Base-by-base conservation (phyloP, 2,329 filamentous ascomycete species). In the Teratosphaeriaceae sp. region DNA sequence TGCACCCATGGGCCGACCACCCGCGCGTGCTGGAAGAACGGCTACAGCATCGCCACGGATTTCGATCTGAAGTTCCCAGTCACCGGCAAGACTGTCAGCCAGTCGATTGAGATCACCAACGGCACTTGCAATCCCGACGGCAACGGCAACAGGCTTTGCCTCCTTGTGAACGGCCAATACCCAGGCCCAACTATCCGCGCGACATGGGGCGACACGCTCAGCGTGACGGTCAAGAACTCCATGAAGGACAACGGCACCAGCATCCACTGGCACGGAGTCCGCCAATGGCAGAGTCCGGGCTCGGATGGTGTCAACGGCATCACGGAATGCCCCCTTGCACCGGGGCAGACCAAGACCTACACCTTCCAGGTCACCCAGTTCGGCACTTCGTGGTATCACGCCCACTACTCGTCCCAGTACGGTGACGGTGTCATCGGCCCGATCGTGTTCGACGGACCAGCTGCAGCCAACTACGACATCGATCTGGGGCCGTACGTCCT, bases 171-270 rank as follows among this genome's bases (percentile, higher is more conserved):
- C 57, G 76, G 75, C 7, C 72, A 78, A 33, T 82, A 77, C 47
- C 84, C 84, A 1, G 84, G 81, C 0, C 84, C 84, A 1, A 68
- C 73, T 12, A 78, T 88, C 42, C 46, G 56, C 33, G 59, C 66
- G 45, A 56, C 68, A 51, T 57, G 73, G 71, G 67, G 67, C 19
- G 56, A 59, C 36, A 49, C 34, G 3, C 43, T 59, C 3, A 33
- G 38, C 11, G 42, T 57, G 30, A 50, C 45, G 36, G 62, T 69
- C 5, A 66, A 61, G 18, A 61, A 71, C 41, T 63, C 58, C 19
- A 59, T 71, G 8, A 44, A 49, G 8, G 55, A 65, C 26, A 73
- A 75, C 39, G 73, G 72, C 23, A 75, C 72, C 6, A 59, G 67
- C 5, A 65, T 76, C 22, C 73, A 76, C 49, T 76, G 69, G 68